phyloP scores from a whole-genome alignment of 106 monocot genomes.

The Phalaenopsis aphrodite region DNA sequence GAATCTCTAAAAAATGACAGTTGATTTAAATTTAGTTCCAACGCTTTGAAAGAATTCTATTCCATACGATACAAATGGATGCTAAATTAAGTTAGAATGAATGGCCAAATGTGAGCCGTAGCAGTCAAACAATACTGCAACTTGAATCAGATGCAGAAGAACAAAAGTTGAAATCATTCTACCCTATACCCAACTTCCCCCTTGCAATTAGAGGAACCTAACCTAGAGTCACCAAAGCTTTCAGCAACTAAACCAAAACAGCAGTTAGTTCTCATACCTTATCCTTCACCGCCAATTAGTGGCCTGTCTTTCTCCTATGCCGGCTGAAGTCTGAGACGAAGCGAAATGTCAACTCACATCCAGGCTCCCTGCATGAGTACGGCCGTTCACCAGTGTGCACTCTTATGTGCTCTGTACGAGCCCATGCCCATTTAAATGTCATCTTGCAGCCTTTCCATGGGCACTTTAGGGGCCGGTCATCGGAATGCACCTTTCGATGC shows the following conservation, averaged over 20 bases:
- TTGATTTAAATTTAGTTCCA: neutral
- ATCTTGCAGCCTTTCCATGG: conserved; percentile 91
- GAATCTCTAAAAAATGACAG: neutral
- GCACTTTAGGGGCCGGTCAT: conserved; percentile 84
- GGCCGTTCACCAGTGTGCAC: conserved; percentile 90
- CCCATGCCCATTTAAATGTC: conserved; percentile 98
- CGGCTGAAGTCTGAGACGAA: conserved; percentile 97
- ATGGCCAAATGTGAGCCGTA: neutral
- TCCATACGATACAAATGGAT: conserved; percentile 1
- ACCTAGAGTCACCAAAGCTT: too few relatives aligned
- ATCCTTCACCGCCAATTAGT: conserved; percentile 4
- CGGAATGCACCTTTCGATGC: conserved; percentile 78
- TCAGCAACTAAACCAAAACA: too few relatives aligned
- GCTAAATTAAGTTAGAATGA: conserved; percentile 8
- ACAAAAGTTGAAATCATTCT: conserved; percentile 1
- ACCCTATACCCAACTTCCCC: neutral
- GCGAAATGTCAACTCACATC: conserved; percentile 82
- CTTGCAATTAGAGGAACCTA: neutral
- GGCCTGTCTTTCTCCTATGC: conserved; percentile 93
- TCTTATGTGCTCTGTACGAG: conserved; percentile 88
- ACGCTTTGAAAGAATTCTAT: neutral
- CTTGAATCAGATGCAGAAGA: conserved; percentile 4
- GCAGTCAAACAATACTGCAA: conserved; percentile 9
- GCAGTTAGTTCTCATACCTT: neutral
- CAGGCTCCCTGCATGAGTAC: conserved; percentile 60